Evolutionary conservation across 140 eudicot genomes (phyloP), one percentile per base, ranked within the genome.

Genomic region (Bidens hawaiensis): DNA sequence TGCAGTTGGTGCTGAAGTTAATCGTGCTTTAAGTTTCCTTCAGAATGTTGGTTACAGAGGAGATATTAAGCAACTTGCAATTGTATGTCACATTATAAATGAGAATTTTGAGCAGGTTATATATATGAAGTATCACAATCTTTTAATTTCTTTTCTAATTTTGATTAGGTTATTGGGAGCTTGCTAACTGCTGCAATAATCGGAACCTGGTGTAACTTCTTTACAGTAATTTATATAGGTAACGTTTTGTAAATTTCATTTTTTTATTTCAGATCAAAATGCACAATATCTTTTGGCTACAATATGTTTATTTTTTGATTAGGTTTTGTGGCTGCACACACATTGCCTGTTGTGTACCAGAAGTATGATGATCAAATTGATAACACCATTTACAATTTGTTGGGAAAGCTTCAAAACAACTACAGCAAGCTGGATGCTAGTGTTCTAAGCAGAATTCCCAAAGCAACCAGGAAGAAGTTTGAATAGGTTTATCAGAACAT

Each of bases 121-220:
- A 51, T 6, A n/a, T n/a, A n/a, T n/a, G n/a, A n/a, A n/a, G 11
- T 11, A 41, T 38, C 13, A 2, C 10, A 5, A 3, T 6, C 24
- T 3, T 18, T 10, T 10, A 22, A 49, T 11, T 42, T 15, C 7
- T 27, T 13, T 38, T 33, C n/a, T n/a, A 14, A 31, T 34, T 43
- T 14, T 57, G 41, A 48, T 27, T 65, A 93, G 99, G 99, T 77
- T 73, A 78, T 79, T 34, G 78, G 64, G 63, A 67, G 87, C 70
- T 75, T 93, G 86, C 69, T 76, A 61, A 82, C 78, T 75, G 95
- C 86, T 41, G 94, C 99, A 36, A 79, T 93, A 6, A 68, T 88
- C 6, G 95, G 97, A 64, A 82, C 94, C 87, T 93, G 95, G 87
- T 93, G 90, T 83, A 93, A 93, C 73, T 93, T 93, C 40, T 70